Base-by-base conservation (phyloP, 345 rosid genomes). In the Nasturtium officinale region DNA sequence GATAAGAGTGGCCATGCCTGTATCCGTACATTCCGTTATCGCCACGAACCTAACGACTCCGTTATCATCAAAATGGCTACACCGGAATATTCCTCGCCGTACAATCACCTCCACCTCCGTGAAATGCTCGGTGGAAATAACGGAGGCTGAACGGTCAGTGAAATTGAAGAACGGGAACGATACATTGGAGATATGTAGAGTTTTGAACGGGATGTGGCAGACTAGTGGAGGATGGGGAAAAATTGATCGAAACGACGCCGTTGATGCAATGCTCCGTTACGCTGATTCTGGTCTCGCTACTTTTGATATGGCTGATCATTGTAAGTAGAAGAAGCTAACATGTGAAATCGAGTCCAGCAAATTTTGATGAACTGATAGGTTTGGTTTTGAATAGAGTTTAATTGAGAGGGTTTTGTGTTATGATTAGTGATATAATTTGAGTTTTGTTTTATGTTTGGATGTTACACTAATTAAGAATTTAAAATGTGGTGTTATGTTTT, bases 261-360 rank as follows among this genome's bases (percentile, higher is more conserved):
- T 83, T 17, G 96, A 89, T 0, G 92, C 90, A 25, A 90, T 93
- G 96, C 86, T 93, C 52, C 85, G 86, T 2, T 62, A 89, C 67
- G 82, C 93, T 50, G 96, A 93, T 51, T 81, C 94, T 57, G 96
- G 97, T 33, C 90, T 93, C 82, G 79, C 96, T 79, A 93, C 98
- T 57, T 93, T 93, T 83, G 97, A 93, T 83, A 90, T 93, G 98
- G 97, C 98, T 65, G 97, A 93, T 68, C 96, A 89, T 70, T 93
- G 96, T 93, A 82, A 76, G 79, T 61, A 58, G 35, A 7, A 5
- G 32, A 50, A 58, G 58, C 51, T 60, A 10, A 6, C 62, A 3
- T 16, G 23, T 9, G 43, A 57, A 33, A 35, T 0, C 17, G 62
- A 57, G 33, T 33, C n/a, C 16, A n/a, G 21, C 17, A n/a, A 17